phyloP scores from a whole-genome alignment of 2,329 filamentous ascomycete species.

The Venturia nashicola region DNA sequence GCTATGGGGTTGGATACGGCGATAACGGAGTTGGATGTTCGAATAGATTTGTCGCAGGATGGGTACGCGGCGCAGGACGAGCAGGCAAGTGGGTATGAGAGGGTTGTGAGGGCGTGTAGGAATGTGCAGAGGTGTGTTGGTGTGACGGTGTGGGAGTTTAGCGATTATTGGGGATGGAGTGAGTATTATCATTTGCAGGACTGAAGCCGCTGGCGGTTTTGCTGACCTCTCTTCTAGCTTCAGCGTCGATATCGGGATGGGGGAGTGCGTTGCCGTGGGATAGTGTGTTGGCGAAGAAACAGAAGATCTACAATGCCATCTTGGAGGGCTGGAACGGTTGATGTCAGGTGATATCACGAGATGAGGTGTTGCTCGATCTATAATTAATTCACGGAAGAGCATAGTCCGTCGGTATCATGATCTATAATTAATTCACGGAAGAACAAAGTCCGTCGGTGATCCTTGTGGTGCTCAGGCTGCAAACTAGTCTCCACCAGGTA shows the following conservation, averaged over 20 bases:
- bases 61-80: slow-evolving; percentile 7
- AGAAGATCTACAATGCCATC: slow-evolving; percentile 16
- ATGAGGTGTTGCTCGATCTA: too few relatives aligned
- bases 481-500: background rate
- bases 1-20: slow-evolving; percentile 44
- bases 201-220: too few relatives aligned
- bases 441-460: background rate
- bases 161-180: slow-evolving; percentile 32
- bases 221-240: slow-evolving; percentile 12
- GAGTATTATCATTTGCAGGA: too few relatives aligned
- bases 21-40: slow-evolving; percentile 53
- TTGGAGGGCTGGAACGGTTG: slow-evolving; percentile 13
- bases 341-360: too few relatives aligned
- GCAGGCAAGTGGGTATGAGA: slow-evolving; percentile 15
- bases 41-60: slow-evolving; percentile 15
- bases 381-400: too few relatives aligned
- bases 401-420: too few relatives aligned
- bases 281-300: slow-evolving; percentile 33
- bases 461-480: background rate
- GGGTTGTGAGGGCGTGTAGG: slow-evolving; percentile 41
- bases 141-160: slow-evolving; percentile 47
- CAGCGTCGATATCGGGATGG: slow-evolving; percentile 27
- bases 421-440: too few relatives aligned
- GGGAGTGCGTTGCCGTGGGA: slow-evolving; percentile 35
- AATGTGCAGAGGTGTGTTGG: slow-evolving; percentile 42